Base-by-base conservation (phyloP, 371 early-diverging fungal genomes). In the Blyttiomyces sp. region DNA sequence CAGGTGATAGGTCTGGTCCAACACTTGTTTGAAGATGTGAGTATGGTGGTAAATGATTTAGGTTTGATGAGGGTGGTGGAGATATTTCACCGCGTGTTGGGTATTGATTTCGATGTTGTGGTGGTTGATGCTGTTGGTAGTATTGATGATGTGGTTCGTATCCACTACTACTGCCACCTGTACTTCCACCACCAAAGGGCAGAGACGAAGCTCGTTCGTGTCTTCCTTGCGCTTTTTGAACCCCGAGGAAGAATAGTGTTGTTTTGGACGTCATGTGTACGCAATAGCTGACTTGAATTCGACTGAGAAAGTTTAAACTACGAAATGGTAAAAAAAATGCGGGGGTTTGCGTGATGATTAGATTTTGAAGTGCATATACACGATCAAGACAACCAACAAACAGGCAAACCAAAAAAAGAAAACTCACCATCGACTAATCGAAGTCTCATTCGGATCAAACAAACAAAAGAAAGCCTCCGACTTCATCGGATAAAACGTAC, bases 401-500 rank as follows among this genome's bases (percentile, higher is more conserved):
- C n/a, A n/a, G n/a, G n/a, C n/a, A n/a, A n/a, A 27, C 32, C 9
- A 7, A 26, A 7, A 21, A 50, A 26, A 27, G 21, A 33, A 7
- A 33, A 50, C 13, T 9, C 23, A 57, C 57, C 57, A 46, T 57
- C 26, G 27, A 36, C 49, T n/a, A 21, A 57, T 48, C 9, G 36
- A 33, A 4, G 24, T 19, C 23, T 57, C 57, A 17, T 34, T 39
- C 21, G 57, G 32, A n/a, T 57, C 57, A 33, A 57, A 57, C 11
- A 33, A 9, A 27, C 57, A 57, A 27, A 57, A 57, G 35, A 57
- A 57, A 16, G 57, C 57, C 21, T 57, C 39, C 9, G 13, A 32
- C 3, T 49, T 36, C 21, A 26, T 57, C 19, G 57, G 57, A 49
- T 35, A 57, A 27, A 57, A 57, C 3, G 57, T 57, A 27, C 57